Evolutionary conservation across 345 rosid species (phyloP).

Genomic region (Linum tenue): DNA sequence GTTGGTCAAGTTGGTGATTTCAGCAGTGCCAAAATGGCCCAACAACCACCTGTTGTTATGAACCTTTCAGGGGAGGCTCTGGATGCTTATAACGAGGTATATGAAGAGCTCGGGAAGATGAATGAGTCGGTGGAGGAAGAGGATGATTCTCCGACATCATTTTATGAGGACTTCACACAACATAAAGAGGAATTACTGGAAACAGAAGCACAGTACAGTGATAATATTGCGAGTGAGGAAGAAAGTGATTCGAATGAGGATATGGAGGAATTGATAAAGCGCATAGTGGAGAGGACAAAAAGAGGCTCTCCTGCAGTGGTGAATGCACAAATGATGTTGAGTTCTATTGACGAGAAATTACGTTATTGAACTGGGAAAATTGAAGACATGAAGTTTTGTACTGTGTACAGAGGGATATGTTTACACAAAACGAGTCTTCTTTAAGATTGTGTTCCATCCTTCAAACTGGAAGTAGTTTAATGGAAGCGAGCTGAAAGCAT

Average conservation of each 20-base stretch:
- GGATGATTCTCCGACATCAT: conserved; percentile 22
- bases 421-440: not conserved
- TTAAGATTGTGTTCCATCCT: too few relatives aligned
- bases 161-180: conserved; percentile 15
- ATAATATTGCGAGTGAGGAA: conserved; percentile 33
- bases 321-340: conserved; percentile 58
- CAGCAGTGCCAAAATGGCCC: conserved; percentile 8
- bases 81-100: conserved; percentile 65
- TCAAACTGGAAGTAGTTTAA: too few relatives aligned
- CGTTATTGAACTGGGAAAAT: not conserved
- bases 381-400: conserved; percentile 14
- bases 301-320: conserved; percentile 62
- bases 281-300: conserved; percentile 75
- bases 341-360: conserved; percentile 36
- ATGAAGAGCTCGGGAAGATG: conserved; percentile 54
- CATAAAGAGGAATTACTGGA: conserved; percentile 1
- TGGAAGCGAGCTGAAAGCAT: not conserved
- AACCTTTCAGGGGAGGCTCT: conserved; percentile 69
- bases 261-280: conserved; percentile 62
- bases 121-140: conserved; percentile 65
- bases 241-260: conserved; percentile 45
- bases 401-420: not conserved
- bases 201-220: conserved; percentile 9
- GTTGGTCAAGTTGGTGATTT: conserved; percentile 17
- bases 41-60: conserved; percentile 45